phyloP scores from a whole-genome alignment of 352 stramenopile species.

The Phytophthora kernoviae region DNA sequence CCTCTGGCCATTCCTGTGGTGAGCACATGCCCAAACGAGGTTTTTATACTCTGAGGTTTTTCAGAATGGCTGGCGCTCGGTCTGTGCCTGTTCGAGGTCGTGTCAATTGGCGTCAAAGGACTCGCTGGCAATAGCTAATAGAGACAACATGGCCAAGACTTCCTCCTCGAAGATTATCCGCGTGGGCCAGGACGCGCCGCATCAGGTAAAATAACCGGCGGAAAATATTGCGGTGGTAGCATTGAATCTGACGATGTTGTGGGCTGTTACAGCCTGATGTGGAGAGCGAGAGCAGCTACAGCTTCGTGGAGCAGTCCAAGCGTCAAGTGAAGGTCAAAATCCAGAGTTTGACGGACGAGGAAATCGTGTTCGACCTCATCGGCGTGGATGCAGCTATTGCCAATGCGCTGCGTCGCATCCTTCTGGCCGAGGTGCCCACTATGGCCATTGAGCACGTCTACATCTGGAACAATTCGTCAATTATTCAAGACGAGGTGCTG shows the following conservation, averaged over 20 bases:
- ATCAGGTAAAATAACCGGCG: constrained; percentile 51
- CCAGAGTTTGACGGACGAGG: constrained; percentile 80
- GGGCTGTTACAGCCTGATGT: constrained; percentile 63
- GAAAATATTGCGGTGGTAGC: constrained; percentile 2
- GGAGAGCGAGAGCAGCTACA: constrained; percentile 72
- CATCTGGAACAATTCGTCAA: constrained; percentile 95
- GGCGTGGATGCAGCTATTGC: constrained; percentile 92
- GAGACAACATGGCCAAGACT: constrained; percentile 63
- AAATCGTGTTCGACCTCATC: constrained; percentile 93
- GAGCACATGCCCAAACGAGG: no score
- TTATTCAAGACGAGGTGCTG: constrained; percentile 94
- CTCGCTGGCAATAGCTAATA: constrained; percentile 18
- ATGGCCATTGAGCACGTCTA: constrained; percentile 95
- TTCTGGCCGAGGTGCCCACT: constrained; percentile 91
- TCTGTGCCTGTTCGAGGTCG: constrained; percentile 28
- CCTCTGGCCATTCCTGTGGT: no score
- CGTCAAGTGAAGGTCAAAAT: constrained; percentile 88
- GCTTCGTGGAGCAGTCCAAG: constrained; percentile 85
- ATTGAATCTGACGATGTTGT: constrained; percentile 13
- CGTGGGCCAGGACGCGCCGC: constrained; percentile 74
- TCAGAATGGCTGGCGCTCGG: constrained; percentile 31
- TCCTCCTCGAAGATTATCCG: constrained; percentile 71
- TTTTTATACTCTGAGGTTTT: neutral
- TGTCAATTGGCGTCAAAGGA: constrained; percentile 28
- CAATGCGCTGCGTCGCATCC: constrained; percentile 91